Evolutionary conservation across 495 filamentous ascomycete genomes (phyloP), one percentile per base, ranked within the genome.

Genomic region (Diplogelasinospora grovesii): DNA sequence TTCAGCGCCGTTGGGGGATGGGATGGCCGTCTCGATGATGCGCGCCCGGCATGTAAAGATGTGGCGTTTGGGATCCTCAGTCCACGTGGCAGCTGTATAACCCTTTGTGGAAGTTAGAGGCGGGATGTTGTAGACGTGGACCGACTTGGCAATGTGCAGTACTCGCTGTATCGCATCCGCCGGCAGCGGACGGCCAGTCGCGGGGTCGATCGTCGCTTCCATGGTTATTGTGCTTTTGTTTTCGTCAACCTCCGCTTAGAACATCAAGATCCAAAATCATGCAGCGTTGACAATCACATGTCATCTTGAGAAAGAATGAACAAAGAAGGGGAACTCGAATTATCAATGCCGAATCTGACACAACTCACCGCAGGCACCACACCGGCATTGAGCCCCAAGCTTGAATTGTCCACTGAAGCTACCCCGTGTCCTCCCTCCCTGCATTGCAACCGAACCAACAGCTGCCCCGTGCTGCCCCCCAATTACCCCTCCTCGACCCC

Each of bases 41-140:
- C 86, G 83, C 4, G 89, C 59, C 16, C 86, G 81, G 39, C 81
- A 82, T 39, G 85, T 89, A 69, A 90, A 89, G 63, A 90, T 89
- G 50, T 80, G 77, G 21, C 77, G 72, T 35, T 69, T 61, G 49
- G 79, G 78, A 46, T 75, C 72, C 43, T 79, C 68, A n/a, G 85
- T 89, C 86, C 86, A 92, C 46, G 64, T 53, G 10, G 79, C 64
- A 44, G 86, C 86, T n/a, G 69, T 72, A 68, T 89, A 79, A 53
- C 86, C 86, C 50, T 76, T 78, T 26, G 73, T 81, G 16, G 77
- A 79, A 20, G 74, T 65, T 41, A 86, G 65, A 15, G 85, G 36
- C 16, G 86, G 86, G 56, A 89, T 82, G 52, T 77, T 67, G 66
- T 90, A 92, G 68, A 90, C 69, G 69, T 89, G 84, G 50, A 89